A percentile compares a stretch with the other conserved stretches of the same genome.
Evolutionary conservation across 345 rosid genomes (phyloP).

Genomic region (Psidium friedrichsthalianum): DNA sequence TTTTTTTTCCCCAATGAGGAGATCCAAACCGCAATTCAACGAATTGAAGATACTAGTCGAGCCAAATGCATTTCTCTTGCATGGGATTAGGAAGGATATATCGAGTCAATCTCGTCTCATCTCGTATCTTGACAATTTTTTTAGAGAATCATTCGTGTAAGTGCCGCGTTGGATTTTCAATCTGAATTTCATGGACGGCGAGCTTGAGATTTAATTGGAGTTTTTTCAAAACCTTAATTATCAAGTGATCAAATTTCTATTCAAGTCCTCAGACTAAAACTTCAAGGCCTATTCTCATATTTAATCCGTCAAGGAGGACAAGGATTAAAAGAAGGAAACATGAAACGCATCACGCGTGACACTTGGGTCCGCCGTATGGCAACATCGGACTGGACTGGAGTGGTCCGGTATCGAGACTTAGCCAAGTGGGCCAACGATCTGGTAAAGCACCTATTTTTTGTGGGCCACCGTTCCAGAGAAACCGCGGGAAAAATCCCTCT

Average conservation of each 20-base stretch:
- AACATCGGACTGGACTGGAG: not conserved
- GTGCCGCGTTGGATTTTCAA: not conserved
- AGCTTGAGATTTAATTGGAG: not conserved
- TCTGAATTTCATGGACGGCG: rapidly evolving
- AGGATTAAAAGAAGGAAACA: too few relatives aligned
- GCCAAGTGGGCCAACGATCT: not conserved
- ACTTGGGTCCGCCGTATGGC: too few relatives aligned
- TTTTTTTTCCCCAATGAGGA: not conserved
- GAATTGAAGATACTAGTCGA: not conserved
- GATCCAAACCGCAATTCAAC: not conserved
- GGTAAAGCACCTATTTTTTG: not conserved
- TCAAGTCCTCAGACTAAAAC: not conserved
- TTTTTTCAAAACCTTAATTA: not conserved
- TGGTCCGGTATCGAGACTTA: not conserved
- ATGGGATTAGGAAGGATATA: not conserved
- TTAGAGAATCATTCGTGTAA: not conserved
- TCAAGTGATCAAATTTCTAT: too few relatives aligned
- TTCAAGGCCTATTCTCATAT: not conserved
- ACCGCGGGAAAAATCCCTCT: not conserved
- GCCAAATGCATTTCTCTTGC: not conserved
- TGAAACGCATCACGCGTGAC: too few relatives aligned
- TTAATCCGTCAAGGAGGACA: too few relatives aligned
- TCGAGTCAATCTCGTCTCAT: not conserved
- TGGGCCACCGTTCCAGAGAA: not conserved
- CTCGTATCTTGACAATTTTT: not conserved